These are phyloP conservation scores for Gymnopus androsaceus DNA, from an alignment of 1,284 basidiomycete species.

Conservation along the genomic window DNA sequence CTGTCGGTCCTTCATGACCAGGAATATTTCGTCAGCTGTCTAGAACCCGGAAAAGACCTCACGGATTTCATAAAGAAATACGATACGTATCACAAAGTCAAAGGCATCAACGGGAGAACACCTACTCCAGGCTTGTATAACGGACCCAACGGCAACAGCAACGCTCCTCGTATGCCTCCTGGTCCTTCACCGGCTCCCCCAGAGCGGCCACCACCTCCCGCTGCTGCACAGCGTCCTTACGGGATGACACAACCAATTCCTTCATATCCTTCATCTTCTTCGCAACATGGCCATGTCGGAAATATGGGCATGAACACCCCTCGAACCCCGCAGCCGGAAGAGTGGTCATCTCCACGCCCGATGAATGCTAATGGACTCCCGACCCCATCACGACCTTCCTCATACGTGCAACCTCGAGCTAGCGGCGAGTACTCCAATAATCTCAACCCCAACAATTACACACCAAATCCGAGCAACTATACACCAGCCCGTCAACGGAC, in stretches of 20 bases:
- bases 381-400: constrained; percentile 55
- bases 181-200: constrained; percentile 15
- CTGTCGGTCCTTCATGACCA: constrained; percentile 81
- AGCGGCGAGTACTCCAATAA: constrained; percentile 43
- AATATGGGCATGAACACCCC: constrained; percentile 36
- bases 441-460: constrained; percentile 34
- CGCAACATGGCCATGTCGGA: constrained; percentile 9
- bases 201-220: constrained; percentile 35
- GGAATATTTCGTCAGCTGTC: constrained; percentile 79
- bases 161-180: constrained; percentile 21
- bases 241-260: constrained; percentile 14
- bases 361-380: constrained; percentile 41
- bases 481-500: constrained; percentile 54
- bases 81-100: constrained; percentile 68
- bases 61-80: constrained; percentile 92
- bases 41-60: constrained; percentile 84
- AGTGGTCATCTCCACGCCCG: constrained; percentile 52
- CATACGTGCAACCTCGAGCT: constrained; percentile 51
- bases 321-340: constrained; percentile 46
- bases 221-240: constrained; percentile 10
- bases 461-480: constrained; percentile 50
- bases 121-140: constrained; percentile 25
- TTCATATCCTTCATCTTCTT: constrained; percentile 28
- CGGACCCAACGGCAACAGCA: constrained; percentile 21
- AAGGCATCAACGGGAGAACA: constrained; percentile 41